Evolutionary conservation across 805 yeast genomes (phyloP).

Genomic region (Barnettozyma californica): DNA sequence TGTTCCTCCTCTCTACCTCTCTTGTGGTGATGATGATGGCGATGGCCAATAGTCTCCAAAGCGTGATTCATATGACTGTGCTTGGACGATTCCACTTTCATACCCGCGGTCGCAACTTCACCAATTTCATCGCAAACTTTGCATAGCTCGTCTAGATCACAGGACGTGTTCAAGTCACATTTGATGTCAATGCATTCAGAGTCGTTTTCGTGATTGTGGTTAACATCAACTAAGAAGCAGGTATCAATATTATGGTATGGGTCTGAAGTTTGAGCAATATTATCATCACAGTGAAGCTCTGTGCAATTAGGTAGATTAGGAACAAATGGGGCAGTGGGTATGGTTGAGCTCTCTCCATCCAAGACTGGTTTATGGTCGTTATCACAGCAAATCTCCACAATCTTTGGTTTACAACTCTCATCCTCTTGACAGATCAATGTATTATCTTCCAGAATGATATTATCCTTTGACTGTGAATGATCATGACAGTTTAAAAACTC

Average conservation of each 20-base stretch:
- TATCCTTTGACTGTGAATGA: slow-evolving; percentile 12
- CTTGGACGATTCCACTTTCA: slow-evolving; percentile 3
- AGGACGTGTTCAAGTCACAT: slow-evolving; percentile 24
- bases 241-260: not conserved
- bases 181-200: slow-evolving; percentile 23
- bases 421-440: slow-evolving; percentile 18
- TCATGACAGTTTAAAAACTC: slow-evolving; percentile 37
- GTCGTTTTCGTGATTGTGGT: not conserved
- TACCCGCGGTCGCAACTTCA: slow-evolving; percentile 13
- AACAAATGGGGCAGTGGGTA: slow-evolving; percentile 2
- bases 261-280: not conserved
- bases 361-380: slow-evolving; percentile 21
- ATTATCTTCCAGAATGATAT: slow-evolving; percentile 15
- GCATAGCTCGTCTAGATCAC: slow-evolving; percentile 31
- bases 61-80: slow-evolving; percentile 1
- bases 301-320: slow-evolving; percentile 14
- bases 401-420: slow-evolving; percentile 33
- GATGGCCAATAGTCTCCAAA: not conserved
- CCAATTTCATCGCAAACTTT: slow-evolving; percentile 24
- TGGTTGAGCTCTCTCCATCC: not conserved
- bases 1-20: slow-evolving; percentile 17
- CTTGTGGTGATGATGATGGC: slow-evolving; percentile 7
- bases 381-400: slow-evolving; percentile 39
- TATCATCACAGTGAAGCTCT: slow-evolving; percentile 7
- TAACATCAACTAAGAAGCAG: slow-evolving; percentile 2